Percentiles rank a stretch among this genome's conserved stretches.
These are phyloP conservation scores for Cyclotella choctawhatcheeana DNA, from an alignment of 108 stramenopile genomes.

Conservation along the genomic window DNA sequence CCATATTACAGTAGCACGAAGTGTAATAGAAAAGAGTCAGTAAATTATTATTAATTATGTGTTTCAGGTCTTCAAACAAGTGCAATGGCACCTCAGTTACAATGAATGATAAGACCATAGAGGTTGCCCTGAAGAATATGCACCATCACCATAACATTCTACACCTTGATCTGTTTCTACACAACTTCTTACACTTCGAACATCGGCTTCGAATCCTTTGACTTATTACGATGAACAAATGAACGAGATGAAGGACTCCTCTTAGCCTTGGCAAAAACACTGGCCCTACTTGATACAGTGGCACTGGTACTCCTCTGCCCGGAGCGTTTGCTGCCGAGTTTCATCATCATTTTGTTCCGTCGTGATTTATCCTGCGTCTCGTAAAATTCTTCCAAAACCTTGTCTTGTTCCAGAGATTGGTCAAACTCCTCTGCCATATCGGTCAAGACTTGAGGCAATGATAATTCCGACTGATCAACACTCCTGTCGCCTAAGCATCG, in stretches of 20 bases:
- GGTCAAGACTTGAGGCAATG: conserved; percentile 10
- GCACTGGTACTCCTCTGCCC: background rate
- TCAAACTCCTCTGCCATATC: conserved; percentile 21
- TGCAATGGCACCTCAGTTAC: background rate
- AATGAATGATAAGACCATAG: background rate
- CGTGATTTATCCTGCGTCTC: conserved; percentile 6
- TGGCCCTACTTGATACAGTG: background rate
- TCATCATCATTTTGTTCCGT: conserved; percentile 16
- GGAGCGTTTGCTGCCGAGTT: background rate
- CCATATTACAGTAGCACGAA: background rate
- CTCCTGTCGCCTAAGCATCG: background rate
- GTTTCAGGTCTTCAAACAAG: background rate
- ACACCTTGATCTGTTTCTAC: too few relatives aligned
- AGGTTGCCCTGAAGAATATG: background rate
- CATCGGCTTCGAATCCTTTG: background rate
- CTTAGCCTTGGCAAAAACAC: background rate
- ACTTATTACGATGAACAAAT: too few relatives aligned
- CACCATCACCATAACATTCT: background rate
- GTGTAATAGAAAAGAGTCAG: background rate
- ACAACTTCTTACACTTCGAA: background rate
- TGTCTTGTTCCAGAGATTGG: background rate
- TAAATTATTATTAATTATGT: background rate
- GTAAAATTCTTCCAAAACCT: background rate
- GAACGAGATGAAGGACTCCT: background rate
- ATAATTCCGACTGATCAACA: conserved; percentile 15